phyloP scores from a whole-genome alignment of 1,284 basidiomycete genomes.

The Austropuccinia psidii region DNA sequence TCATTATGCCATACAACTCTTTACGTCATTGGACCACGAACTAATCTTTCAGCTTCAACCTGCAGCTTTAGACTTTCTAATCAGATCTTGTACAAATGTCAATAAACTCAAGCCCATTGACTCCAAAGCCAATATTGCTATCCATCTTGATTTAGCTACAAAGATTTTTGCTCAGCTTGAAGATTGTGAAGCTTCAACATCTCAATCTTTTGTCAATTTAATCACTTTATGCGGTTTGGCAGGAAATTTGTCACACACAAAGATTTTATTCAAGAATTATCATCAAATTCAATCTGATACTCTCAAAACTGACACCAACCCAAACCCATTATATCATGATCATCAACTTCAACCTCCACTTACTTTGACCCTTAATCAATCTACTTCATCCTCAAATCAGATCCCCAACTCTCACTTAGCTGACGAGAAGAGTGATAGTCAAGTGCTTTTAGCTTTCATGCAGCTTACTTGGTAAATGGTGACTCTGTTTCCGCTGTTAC shows the following conservation, averaged over 20 bases:
- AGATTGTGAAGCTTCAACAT: conserved; percentile 2
- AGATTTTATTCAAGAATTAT: conserved; percentile 23
- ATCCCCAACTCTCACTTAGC: conserved; percentile 1
- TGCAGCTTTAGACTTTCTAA: conserved; percentile 13
- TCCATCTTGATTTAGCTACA: conserved; percentile 17
- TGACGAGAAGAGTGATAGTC: conserved; percentile 14
- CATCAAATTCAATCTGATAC: conserved; percentile 5
- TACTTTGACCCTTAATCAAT: not conserved
- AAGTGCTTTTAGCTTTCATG: conserved; percentile 19
- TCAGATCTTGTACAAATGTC: conserved; percentile 3
- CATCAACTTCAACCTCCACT: conserved; percentile 1
- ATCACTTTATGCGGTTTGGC: conserved; percentile 16
- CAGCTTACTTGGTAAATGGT: conserved; percentile 18
- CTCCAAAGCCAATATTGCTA: not conserved
- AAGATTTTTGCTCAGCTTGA: conserved; percentile 21
- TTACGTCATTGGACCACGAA: conserved; percentile 6
- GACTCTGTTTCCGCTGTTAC: conserved; percentile 29
- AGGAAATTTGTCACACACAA: not conserved
- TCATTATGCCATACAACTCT: conserved; percentile 4
- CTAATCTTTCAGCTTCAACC: conserved; percentile 22
- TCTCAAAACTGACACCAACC: not conserved
- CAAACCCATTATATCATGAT: not conserved
- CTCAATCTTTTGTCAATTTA: conserved; percentile 16
- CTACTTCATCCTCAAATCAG: not conserved
- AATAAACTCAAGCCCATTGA: not conserved